Conservation (phyloP, 352 stramenopile genomes). For the Globisporangium middletonii region DNA sequence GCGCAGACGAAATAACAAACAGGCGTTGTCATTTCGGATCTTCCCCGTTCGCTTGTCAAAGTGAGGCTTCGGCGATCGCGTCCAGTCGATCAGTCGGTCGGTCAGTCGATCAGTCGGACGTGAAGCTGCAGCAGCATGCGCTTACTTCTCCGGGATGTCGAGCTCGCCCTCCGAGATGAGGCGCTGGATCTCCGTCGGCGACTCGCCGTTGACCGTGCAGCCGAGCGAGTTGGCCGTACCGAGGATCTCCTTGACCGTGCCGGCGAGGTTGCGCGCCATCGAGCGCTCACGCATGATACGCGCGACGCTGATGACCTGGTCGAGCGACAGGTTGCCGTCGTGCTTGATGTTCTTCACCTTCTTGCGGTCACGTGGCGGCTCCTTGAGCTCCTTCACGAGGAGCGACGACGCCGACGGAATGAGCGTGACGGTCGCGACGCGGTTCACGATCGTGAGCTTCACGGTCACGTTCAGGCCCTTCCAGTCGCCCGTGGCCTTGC, state of each 20-base stretch:
- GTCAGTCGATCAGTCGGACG: conserved; percentile 4
- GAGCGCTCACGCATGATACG: conserved; percentile 97
- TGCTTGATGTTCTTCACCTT: conserved; percentile 99
- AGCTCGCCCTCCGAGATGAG: conserved; percentile 96
- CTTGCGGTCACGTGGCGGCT: conserved; percentile 98
- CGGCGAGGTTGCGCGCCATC: conserved; percentile 93
- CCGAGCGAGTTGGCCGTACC: conserved; percentile 98
- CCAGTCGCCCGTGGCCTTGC: conserved; percentile 99
- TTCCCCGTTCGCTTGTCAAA: conserved; percentile 12
- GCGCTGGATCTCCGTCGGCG: conserved; percentile 94
- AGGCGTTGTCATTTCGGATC: conserved; percentile 10
- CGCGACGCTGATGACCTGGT: conserved; percentile 98
- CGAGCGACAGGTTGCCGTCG: conserved; percentile 99
- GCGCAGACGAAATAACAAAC: conserved; percentile 10
- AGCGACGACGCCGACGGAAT: conserved; percentile 98
- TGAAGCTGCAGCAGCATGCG: too few relatives aligned
- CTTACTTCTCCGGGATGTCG: conserved; percentile 96
- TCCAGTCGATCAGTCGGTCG: neutral
- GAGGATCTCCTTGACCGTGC: conserved; percentile 99
- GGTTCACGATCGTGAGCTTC: conserved; percentile 99
- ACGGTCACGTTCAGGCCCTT: conserved; percentile 99
- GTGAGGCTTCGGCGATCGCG: conserved; percentile 2
- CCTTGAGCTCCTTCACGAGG: conserved; percentile 99
- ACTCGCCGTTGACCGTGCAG: conserved; percentile 99
- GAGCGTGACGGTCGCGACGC: conserved; percentile 95